Evolutionary conservation across 108 stramenopile genomes (phyloP), one percentile per base, ranked within the genome.

Genomic region (Hondaea fermentalgiana): DNA sequence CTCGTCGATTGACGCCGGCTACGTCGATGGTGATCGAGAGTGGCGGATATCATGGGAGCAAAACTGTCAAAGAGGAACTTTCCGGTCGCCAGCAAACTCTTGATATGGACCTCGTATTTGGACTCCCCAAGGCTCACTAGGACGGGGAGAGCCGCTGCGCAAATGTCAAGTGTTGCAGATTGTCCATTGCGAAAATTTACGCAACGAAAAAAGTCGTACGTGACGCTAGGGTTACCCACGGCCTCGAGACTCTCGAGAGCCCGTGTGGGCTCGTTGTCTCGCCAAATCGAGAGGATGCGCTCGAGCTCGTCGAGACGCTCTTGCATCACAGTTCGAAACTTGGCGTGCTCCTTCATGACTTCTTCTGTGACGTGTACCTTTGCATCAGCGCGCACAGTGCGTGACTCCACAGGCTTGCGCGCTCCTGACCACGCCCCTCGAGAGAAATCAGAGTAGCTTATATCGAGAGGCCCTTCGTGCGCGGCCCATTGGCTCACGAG

Each of bases 61-160:
- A 83, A 83, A 23, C 76, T 83, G 28, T 83, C 76, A 83, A 83
- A 83, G 76, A 83, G 51, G 51, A 83, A 83, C 51, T 83, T 83
- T 3, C 49, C 45, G 12, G 76, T 83, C 14, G 49, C 76, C 6
- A 83, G 51, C n/a, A 53, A 23, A 23, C 45, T 47, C 51, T 83
- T 83, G 5, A 83, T 83, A 45, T 83, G 76, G 76, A 53, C 76
- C 51, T 83, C 76, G 23, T 3, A 83, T 3, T 47, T 43, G 12
- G 76, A 83, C 45, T 83, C 76, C 4, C 49, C 76, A 2, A 83
- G n/a, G 45, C 45, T 47, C 6, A 23, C 51, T 28, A 83, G 28
- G 16, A 23, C 45, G 16, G 76, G 76, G 49, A 83, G 51, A 12
- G 76, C 76, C 19, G 76, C 76, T 12, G 76, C 76, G 23, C 76